phyloP scores from a whole-genome alignment of 768 basidiomycete species.

The Nevesoporus exiguus region DNA sequence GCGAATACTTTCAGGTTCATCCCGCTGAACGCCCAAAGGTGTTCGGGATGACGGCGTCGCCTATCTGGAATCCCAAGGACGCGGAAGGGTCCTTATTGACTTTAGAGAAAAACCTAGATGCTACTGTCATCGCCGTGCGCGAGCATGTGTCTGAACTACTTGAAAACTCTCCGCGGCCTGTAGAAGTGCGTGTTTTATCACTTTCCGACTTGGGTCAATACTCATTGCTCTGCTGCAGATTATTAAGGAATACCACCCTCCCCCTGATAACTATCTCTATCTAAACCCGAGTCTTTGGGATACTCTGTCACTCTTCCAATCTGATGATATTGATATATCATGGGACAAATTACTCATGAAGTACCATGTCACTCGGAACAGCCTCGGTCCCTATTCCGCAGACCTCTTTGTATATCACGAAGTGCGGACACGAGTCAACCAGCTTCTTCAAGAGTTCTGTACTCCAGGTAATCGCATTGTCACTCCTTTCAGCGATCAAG shows the following conservation, averaged over 20 bases:
- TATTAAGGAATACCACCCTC: slow-evolving; percentile 52
- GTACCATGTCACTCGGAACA: slow-evolving; percentile 56
- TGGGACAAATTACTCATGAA: slow-evolving; percentile 61
- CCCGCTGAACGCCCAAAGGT: slow-evolving; percentile 61
- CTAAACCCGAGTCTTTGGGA: slow-evolving; percentile 55
- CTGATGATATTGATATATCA: slow-evolving; percentile 42
- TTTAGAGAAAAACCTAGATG: slow-evolving; percentile 68
- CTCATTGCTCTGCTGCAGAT: slow-evolving; percentile 37
- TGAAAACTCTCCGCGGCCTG: slow-evolving; percentile 58
- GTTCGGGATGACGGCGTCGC: slow-evolving; percentile 93
- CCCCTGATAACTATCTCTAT: slow-evolving; percentile 53
- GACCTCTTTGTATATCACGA: slow-evolving; percentile 69
- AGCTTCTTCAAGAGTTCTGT: slow-evolving; percentile 34
- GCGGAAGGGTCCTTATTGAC: slow-evolving; percentile 57
- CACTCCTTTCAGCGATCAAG: slow-evolving; percentile 16
- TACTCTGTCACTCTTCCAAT: slow-evolving; percentile 41
- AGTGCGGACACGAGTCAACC: slow-evolving; percentile 46
- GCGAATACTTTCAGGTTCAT: slow-evolving; percentile 49
- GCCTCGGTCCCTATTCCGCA: slow-evolving; percentile 71
- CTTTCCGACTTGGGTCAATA: neutral
- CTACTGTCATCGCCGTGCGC: slow-evolving; percentile 72
- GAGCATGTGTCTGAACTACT: slow-evolving; percentile 64
- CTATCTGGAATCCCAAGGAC: slow-evolving; percentile 77
- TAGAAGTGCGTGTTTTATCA: slow-evolving; percentile 47
- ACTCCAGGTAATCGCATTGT: slow-evolving; percentile 15